Evolutionary conservation across 495 filamentous ascomycete species (phyloP), one percentile per base, ranked within the genome.

Genomic region (Platismatia glauca): DNA sequence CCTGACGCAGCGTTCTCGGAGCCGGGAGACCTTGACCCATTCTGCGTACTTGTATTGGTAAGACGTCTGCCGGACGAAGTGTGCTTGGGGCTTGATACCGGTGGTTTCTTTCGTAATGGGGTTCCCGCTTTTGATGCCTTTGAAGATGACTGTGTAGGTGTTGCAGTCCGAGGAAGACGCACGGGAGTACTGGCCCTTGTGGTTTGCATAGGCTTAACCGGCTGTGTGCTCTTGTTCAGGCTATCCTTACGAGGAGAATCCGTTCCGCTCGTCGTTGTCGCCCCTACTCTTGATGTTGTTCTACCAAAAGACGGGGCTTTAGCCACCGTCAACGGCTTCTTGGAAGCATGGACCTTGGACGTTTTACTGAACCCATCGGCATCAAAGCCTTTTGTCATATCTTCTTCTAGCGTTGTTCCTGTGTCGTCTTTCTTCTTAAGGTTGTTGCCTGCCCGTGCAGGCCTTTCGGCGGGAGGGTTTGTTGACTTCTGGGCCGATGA

Each of bases 341-440:
- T 63, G 22, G 55, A 58, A 11, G 61, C 24, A 22, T 58, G 55
- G n/a, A 63, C 37, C 22, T 52, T 39, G 35, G 61, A 63, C 13
- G 55, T 63, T 57, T 58, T 63, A 31, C 61, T 63, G 34, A 63
- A 63, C 18, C 61, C 61, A 63, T 63, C 61, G 7, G 55, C 41
- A 35, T 63, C 61, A 43, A 63, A 63, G 1, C 35, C 55, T 33
- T 58, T 48, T 3, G 33, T 38, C 31, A 41, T 41, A 18, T 52
- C 55, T 38, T 58, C 55, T 8, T 63, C 43, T 41, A 33, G 39
- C 12, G 38, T 27, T 22, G 34, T 44, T 20, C 22, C 41, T 29
- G 24, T 12, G 15, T 48, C n/a, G 24, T 55, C 34, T 63, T 58
- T 56, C 8, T 29, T 50, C 18, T 35, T 39, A 7, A 44, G 41